These are phyloP conservation scores for Boletus sensibilis DNA, from an alignment of 768 basidiomycete species.

Conservation along the genomic window DNA sequence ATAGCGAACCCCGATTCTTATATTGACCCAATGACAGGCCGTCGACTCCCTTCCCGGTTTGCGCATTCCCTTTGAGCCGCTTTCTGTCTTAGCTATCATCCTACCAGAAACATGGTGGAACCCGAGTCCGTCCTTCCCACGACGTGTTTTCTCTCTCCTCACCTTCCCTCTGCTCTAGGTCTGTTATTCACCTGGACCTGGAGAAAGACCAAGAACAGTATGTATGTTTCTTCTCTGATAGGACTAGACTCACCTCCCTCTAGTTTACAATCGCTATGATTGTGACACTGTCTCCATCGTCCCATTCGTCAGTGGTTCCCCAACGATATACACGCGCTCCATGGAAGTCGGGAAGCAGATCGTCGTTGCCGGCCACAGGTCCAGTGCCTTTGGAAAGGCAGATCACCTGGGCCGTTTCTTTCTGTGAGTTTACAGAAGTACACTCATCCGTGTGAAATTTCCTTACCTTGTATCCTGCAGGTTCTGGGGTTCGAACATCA, in stretches of 20 bases:
- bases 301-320: slow-evolving; percentile 19
- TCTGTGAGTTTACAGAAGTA: slow-evolving; percentile 13
- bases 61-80: slow-evolving; percentile 20
- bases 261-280: slow-evolving; percentile 21
- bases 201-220: slow-evolving; percentile 22
- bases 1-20: too few relatives aligned
- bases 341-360: slow-evolving; percentile 23
- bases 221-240: background rate
- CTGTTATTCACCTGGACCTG: slow-evolving; percentile 22
- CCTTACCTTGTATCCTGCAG: slow-evolving; percentile 4
- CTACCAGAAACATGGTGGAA: slow-evolving; percentile 24
- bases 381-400: slow-evolving; percentile 20
- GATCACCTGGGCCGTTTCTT: slow-evolving; percentile 10
- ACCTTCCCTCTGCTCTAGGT: slow-evolving; percentile 5
- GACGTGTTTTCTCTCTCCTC: background rate
- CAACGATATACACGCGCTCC: slow-evolving; percentile 23
- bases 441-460: background rate
- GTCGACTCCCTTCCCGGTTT: slow-evolving; percentile 19
- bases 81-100: slow-evolving; percentile 6
- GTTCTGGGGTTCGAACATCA: slow-evolving; percentile 20
- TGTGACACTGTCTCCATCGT: slow-evolving; percentile 23
- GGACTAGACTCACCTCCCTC: background rate
- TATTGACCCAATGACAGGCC: slow-evolving; percentile 7
- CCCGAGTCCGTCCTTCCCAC: slow-evolving; percentile 7
- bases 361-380: slow-evolving; percentile 16